phyloP scores from a whole-genome alignment of 768 basidiomycete genomes.

The Tulasnella sp. region DNA sequence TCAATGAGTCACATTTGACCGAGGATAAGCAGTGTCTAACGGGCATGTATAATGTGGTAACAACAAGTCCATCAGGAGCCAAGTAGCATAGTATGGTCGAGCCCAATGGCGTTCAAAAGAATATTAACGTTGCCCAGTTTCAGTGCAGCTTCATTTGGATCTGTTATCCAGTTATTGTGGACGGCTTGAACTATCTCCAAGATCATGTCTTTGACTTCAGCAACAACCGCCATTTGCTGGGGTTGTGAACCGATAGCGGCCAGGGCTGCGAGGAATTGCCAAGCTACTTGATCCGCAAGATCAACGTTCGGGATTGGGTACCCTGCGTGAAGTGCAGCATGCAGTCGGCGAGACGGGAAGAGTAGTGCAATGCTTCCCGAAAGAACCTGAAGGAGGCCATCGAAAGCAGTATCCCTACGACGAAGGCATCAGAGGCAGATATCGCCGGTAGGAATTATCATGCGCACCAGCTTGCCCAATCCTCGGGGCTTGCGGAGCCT shows the following conservation, averaged over 20 bases:
- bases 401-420: conserved; percentile 74
- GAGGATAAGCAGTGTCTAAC: too few species aligned
- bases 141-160: conserved; percentile 62
- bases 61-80: conserved; percentile 2
- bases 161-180: conserved; percentile 58
- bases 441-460: neutral
- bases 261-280: conserved; percentile 85
- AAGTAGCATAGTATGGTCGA: conserved; percentile 28
- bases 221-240: conserved; percentile 83
- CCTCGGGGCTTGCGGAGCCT: conserved; percentile 55
- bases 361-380: conserved; percentile 63
- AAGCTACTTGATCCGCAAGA: conserved; percentile 63
- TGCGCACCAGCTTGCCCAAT: conserved; percentile 67
- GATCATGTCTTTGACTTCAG: conserved; percentile 81
- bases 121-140: conserved; percentile 83
- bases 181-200: conserved; percentile 78
- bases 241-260: conserved; percentile 71
- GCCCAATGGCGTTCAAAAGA: conserved; percentile 68
- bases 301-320: conserved; percentile 42
- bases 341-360: conserved; percentile 79
- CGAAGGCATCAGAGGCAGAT: conserved; percentile 14
- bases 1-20: too few species aligned
- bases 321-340: conserved; percentile 26
- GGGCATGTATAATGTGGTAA: neutral
- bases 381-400: conserved; percentile 73